phyloP scores from a whole-genome alignment of 148 eudicot species.

The Rhododendron williamsianum region DNA sequence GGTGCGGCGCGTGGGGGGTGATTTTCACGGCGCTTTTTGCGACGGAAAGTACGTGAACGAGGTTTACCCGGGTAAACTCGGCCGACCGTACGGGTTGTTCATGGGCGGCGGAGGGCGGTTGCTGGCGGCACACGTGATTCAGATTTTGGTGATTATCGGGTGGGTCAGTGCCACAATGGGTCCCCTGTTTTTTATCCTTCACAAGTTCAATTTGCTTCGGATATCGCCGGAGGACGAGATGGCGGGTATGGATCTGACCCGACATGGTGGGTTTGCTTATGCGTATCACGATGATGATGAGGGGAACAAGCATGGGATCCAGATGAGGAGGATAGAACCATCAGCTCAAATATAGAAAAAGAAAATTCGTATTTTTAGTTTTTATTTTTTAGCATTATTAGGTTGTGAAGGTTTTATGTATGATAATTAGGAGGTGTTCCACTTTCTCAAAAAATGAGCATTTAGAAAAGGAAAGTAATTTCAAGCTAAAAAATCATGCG shows the following conservation, averaged over 20 bases:
- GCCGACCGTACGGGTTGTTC: constrained; percentile 44
- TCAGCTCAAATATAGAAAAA: background rate
- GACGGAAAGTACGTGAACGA: constrained; percentile 35
- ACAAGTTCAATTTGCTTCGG: constrained; percentile 34
- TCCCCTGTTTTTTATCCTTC: constrained; percentile 29
- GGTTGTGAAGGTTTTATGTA: background rate
- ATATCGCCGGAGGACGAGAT: constrained; percentile 44
- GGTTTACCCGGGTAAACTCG: constrained; percentile 34
- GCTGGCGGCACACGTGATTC: constrained; percentile 41
- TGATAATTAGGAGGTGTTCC: background rate
- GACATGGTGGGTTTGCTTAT: constrained; percentile 59
- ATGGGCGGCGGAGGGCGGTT: constrained; percentile 56
- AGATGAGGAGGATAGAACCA: constrained; percentile 24
- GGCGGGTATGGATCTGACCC: constrained; percentile 57
- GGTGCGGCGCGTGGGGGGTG: constrained; percentile 59
- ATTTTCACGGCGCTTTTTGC: constrained; percentile 51
- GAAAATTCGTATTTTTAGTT: no score
- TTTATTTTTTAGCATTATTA: background rate
- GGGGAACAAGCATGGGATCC: constrained; percentile 17
- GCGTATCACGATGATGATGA: constrained; percentile 40
- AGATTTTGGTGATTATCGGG: constrained; percentile 38
- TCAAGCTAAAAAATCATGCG: no score
- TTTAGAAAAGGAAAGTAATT: no score
- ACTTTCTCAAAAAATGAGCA: no score
- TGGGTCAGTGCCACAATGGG: constrained; percentile 59